A percentile compares a stretch with the other conserved stretches of the same genome.
These are phyloP conservation scores for Claviceps sp. DNA, from an alignment of 2,329 filamentous ascomycete genomes.

Conservation along the genomic window DNA sequence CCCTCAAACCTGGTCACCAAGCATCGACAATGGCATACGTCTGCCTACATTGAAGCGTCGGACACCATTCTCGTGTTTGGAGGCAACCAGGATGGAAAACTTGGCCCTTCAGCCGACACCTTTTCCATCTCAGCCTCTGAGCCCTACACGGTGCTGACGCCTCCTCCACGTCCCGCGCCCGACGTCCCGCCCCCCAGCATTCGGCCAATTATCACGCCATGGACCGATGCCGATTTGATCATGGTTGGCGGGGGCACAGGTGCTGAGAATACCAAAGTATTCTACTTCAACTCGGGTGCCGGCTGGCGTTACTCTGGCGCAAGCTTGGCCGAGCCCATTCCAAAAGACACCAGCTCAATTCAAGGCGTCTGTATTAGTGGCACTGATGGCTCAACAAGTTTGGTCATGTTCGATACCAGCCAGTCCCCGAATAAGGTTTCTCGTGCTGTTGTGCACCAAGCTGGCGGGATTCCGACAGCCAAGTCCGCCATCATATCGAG, in stretches of 20 bases:
- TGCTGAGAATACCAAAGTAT: constrained; percentile 47
- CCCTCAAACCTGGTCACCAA: constrained; percentile 40
- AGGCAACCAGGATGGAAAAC: constrained; percentile 50
- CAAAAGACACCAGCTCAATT: constrained; percentile 40
- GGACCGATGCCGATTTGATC: constrained; percentile 56
- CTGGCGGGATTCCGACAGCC: constrained; percentile 39
- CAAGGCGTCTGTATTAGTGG: constrained; percentile 55
- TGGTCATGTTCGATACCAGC: constrained; percentile 67
- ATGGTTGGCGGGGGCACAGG: constrained; percentile 55
- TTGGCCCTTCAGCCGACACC: constrained; percentile 53
- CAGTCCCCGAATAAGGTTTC: constrained; percentile 62
- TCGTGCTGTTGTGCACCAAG: constrained; percentile 52
- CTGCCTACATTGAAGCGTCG: constrained; percentile 56
- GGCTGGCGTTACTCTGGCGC: constrained; percentile 58
- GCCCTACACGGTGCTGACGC: constrained; percentile 51
- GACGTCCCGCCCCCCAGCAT: constrained; percentile 23
- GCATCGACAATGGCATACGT: constrained; percentile 61
- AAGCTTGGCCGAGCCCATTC: constrained; percentile 45
- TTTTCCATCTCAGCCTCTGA: constrained; percentile 56
- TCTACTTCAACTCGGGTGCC: constrained; percentile 49
- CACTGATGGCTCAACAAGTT: constrained; percentile 61
- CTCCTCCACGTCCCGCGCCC: constrained; percentile 45
- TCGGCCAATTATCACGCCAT: constrained; percentile 60
- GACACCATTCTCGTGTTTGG: constrained; percentile 70
- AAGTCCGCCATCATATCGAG: constrained; percentile 29